phyloP scores from a whole-genome alignment of 139 green algal genomes.

The Micromonas commoda region DNA sequence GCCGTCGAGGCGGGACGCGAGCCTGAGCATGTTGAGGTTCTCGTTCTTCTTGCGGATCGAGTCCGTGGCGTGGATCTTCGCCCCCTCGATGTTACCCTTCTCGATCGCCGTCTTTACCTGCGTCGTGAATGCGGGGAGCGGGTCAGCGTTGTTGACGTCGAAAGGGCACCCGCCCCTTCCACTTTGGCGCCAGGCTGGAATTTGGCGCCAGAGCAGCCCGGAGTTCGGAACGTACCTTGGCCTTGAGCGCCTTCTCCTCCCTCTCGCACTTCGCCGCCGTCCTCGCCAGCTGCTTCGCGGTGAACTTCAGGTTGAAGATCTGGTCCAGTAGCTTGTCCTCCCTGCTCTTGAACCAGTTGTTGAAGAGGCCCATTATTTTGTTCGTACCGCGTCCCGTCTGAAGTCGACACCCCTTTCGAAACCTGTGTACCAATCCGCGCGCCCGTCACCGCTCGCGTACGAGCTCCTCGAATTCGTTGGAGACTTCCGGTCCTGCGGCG shows the following conservation, averaged over 20 bases:
- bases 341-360: background rate
- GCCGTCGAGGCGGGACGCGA: slow-evolving; percentile 82
- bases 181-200: no score
- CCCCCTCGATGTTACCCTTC: slow-evolving; percentile 91
- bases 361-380: slow-evolving; percentile 14
- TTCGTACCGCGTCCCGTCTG: background rate
- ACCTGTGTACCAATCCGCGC: no score
- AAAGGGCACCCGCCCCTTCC: no score
- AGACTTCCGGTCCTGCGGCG: no score
- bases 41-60: slow-evolving; percentile 88
- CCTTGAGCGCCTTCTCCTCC: slow-evolving; percentile 86
- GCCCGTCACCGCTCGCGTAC: no score
- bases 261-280: slow-evolving; percentile 83
- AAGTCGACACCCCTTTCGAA: background rate
- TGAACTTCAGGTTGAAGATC: slow-evolving; percentile 96
- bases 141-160: no score
- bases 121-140: background rate
- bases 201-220: background rate
- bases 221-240: slow-evolving; percentile 55
- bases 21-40: slow-evolving; percentile 86
- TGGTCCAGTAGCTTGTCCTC: slow-evolving; percentile 60
- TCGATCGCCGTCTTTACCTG: slow-evolving; percentile 95
- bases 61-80: slow-evolving; percentile 82
- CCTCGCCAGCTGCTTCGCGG: slow-evolving; percentile 80
- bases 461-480: no score